A percentile compares a stretch with the other conserved stretches of the same genome.
phyloP scores from a whole-genome alignment of 2,329 filamentous ascomycete species.

The Macrophomina tecta region DNA sequence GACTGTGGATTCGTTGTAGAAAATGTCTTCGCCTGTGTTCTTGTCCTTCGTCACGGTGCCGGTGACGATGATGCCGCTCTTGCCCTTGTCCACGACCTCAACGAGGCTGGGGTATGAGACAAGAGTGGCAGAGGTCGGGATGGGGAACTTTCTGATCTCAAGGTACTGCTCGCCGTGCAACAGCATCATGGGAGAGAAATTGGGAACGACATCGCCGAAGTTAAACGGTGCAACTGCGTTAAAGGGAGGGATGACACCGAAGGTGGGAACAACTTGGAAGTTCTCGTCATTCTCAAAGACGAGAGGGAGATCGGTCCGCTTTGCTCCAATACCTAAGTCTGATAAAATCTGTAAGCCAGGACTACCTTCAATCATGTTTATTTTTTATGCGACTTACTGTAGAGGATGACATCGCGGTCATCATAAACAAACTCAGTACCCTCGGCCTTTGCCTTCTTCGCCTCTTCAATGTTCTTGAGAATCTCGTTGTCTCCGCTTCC shows the following conservation, averaged over 20 bases:
- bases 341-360: conserved; percentile 33
- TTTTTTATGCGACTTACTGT: conserved; percentile 59
- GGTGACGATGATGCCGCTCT: conserved; percentile 80
- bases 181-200: conserved; percentile 98
- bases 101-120: conserved; percentile 79
- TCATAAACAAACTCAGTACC: conserved; percentile 82
- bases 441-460: conserved; percentile 72
- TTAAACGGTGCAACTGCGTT: conserved; percentile 80
- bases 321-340: conserved; percentile 88
- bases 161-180: conserved; percentile 99
- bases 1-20: conserved; percentile 95
- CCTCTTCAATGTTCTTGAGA: conserved; percentile 75
- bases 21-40: conserved; percentile 84
- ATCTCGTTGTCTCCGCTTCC: conserved; percentile 55
- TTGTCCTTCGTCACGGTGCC: conserved; percentile 85
- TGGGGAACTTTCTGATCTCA: conserved; percentile 88
- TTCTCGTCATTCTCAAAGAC: conserved; percentile 90
- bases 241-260: conserved; percentile 94
- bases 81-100: conserved; percentile 96
- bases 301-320: conserved; percentile 83
- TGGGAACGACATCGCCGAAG: conserved; percentile 83
- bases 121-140: conserved; percentile 82
- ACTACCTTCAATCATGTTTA: background rate
- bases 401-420: conserved; percentile 89
- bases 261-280: conserved; percentile 95